These are phyloP conservation scores for Tolypocladium amazonense DNA, from an alignment of 2,329 filamentous ascomycete species.

Conservation along the genomic window DNA sequence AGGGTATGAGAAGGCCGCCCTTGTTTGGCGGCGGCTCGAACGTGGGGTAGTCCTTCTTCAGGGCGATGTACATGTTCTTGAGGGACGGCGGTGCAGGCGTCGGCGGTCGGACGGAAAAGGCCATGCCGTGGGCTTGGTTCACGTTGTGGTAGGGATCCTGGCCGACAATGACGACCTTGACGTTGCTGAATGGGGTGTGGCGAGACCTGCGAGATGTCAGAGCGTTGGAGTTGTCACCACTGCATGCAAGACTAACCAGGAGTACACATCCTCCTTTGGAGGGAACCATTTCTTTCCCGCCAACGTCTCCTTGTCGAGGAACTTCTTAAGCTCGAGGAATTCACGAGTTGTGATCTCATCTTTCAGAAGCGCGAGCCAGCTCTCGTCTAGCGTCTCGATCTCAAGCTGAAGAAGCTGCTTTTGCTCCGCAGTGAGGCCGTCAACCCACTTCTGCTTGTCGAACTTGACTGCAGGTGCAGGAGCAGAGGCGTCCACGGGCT, in stretches of 20 bases:
- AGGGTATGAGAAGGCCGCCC: conserved; percentile 76
- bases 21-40: conserved; percentile 68
- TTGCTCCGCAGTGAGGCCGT: conserved; percentile 68
- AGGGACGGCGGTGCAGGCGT: conserved; percentile 83
- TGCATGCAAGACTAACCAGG: conserved; percentile 53
- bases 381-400: conserved; percentile 84
- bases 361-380: conserved; percentile 82
- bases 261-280: conserved; percentile 81
- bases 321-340: conserved; percentile 81
- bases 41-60: conserved; percentile 78
- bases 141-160: conserved; percentile 96
- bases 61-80: conserved; percentile 82
- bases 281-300: conserved; percentile 75
- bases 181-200: conserved; percentile 76
- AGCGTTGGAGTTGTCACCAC: background rate
- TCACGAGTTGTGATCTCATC: conserved; percentile 70
- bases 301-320: conserved; percentile 67
- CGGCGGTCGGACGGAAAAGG: conserved; percentile 87
- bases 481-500: conserved; percentile 25
- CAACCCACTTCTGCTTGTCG: conserved; percentile 85
- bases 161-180: conserved; percentile 88
- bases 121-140: conserved; percentile 92
- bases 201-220: conserved; percentile 58
- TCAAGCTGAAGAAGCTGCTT: conserved; percentile 74
- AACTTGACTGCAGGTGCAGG: conserved; percentile 45